Evolutionary conservation across 345 rosid genomes (phyloP).

Genomic region (Moringa oleifera): DNA sequence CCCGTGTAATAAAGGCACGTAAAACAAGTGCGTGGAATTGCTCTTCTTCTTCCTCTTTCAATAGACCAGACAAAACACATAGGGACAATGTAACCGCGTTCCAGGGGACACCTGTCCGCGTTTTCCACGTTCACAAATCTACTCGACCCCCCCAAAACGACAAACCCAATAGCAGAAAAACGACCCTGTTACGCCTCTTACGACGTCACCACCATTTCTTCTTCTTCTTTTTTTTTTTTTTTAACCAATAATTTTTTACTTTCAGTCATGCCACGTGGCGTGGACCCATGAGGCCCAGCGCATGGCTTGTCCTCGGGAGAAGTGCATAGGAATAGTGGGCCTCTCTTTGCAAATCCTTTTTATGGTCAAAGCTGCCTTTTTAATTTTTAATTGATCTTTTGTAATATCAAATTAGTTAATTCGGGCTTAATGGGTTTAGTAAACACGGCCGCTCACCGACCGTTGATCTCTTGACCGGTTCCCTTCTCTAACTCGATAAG

Average conservation of each 20-base stretch:
- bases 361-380: too few species aligned
- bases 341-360: too few species aligned
- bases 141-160: background rate
- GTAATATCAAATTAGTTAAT: background rate
- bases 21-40: too few species aligned
- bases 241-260: too few species aligned
- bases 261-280: background rate
- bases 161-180: background rate
- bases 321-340: too few species aligned
- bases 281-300: background rate
- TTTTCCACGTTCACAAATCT: background rate
- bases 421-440: slow-evolving; percentile 4
- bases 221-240: too few species aligned
- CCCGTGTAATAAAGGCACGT: too few species aligned
- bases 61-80: too few species aligned
- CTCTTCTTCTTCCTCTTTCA: too few species aligned
- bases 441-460: slow-evolving; percentile 30
- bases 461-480: slow-evolving; percentile 17
- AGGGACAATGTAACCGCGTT: slow-evolving; percentile 20
- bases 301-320: background rate
- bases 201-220: background rate
- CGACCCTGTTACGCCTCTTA: too few species aligned
- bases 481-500: background rate
- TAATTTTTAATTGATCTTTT: background rate
- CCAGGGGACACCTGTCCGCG: slow-evolving; percentile 25